Evolutionary conservation across 805 yeast species (phyloP), one percentile per base, ranked within the genome.

Genomic region (Hanseniaspora clermontiae): DNA sequence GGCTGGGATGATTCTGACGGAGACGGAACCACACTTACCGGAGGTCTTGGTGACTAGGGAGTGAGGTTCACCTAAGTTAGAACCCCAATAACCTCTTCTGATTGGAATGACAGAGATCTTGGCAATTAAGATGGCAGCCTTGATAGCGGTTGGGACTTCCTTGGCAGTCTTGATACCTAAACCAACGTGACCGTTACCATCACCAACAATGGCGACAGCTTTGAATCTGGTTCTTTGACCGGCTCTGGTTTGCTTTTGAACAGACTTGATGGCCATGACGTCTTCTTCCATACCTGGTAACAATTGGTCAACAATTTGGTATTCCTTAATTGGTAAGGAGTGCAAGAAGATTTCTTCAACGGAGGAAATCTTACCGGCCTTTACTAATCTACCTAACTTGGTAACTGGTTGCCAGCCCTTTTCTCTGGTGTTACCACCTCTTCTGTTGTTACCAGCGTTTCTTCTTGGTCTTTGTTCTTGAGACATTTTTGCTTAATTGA

Each of bases 71-170:
- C 98, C 98, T 78, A 93, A 87, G 83, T 89, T 88, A 76, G 95
- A 78, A 80, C 98, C 98, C 98, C 98, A 93, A 93, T 93, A 93
- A 82, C 98, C 98, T 84, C 98, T 89, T 85, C 98, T 91, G 81
- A 93, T 91, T 75, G 98, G 98, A 75, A 93, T 89, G 78, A 93
- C 85, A 68, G 96, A 85, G 73, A 93, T 84, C 83, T 93, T 93
- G 77, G 98, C 98, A 74, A 93, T 89, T 83, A 89, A 83, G 81
- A 93, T 91, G 71, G 97, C 98, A 70, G 97, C 96, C 81, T 96
- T 89, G 82, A 93, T 93, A 75, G 98, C 97, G 72, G 97, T 89
- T 70, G 98, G 98, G 73, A 93, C 97, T 82, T 93, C 98, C 89
- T 93, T 93, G 71, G 98, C 96, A 76, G 97, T 91, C 89, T 93